phyloP scores from a whole-genome alignment of 257 asterid species.

The Solanum lignicaule region DNA sequence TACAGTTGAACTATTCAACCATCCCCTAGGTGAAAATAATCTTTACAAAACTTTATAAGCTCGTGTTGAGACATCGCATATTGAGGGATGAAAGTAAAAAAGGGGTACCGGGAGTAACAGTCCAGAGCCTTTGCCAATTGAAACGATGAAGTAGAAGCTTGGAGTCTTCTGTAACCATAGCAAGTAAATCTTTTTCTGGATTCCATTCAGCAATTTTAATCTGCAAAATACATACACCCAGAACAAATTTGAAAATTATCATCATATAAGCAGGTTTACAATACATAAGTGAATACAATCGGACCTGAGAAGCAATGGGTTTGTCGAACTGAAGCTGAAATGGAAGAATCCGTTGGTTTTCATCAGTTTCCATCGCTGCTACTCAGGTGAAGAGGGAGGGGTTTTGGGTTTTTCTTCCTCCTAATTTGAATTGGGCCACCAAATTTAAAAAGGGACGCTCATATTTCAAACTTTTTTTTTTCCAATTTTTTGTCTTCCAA shows the following conservation, averaged over 20 bases:
- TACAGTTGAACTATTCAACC: not conserved
- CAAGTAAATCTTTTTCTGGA: constrained; percentile 90
- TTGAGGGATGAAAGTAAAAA: not conserved
- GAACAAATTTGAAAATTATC: not conserved
- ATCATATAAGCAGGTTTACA: not conserved
- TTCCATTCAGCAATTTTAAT: constrained; percentile 94
- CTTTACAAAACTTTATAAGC: not conserved
- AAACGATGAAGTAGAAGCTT: constrained; percentile 93
- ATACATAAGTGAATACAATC: not conserved
- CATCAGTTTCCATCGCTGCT: constrained; percentile 48
- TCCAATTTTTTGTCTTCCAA: not conserved
- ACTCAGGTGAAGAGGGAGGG: not conserved
- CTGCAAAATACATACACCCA: constrained; percentile 25
- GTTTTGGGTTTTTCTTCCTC: not conserved
- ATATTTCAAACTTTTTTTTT: not conserved
- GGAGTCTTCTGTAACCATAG: constrained; percentile 87
- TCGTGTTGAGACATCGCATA: not conserved
- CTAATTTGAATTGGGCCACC: not conserved
- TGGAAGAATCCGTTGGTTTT: constrained; percentile 40
- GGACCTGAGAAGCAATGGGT: constrained; percentile 75
- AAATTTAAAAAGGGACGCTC: not conserved
- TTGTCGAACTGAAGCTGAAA: constrained; percentile 95
- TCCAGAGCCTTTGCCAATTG: constrained; percentile 99
- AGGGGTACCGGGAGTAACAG: constrained; percentile 60
- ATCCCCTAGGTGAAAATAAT: not conserved